These are phyloP conservation scores for Henningerozyma blattae DNA, from an alignment of 805 yeast genomes.

Conservation along the genomic window DNA sequence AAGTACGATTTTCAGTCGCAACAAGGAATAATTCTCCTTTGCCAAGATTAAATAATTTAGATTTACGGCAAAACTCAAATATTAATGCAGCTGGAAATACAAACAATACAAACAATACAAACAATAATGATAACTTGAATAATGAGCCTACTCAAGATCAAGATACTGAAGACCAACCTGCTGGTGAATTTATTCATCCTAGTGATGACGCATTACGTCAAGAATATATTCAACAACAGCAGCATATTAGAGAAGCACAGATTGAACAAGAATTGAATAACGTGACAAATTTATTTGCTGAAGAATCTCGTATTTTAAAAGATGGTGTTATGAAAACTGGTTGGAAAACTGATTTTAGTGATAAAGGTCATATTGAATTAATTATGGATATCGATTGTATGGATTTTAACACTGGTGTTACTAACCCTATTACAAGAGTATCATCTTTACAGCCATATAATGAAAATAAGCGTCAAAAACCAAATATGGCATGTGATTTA, in stretches of 20 bases:
- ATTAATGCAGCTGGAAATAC: slow-evolving; percentile 5
- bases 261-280: slow-evolving; percentile 22
- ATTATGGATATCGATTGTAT: slow-evolving; percentile 58
- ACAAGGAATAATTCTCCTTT: slow-evolving; percentile 8
- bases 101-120: slow-evolving; percentile 7
- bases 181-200: slow-evolving; percentile 22
- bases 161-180: slow-evolving; percentile 18
- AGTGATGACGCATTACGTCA: slow-evolving; percentile 26
- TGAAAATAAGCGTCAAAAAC: slow-evolving; percentile 19
- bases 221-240: slow-evolving; percentile 21
- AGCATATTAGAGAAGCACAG: slow-evolving; percentile 20
- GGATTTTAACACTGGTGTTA: slow-evolving; percentile 42
- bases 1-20: slow-evolving; percentile 23
- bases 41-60: not conserved
- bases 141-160: slow-evolving; percentile 19
- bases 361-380: slow-evolving; percentile 68
- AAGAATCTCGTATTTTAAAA: slow-evolving; percentile 62
- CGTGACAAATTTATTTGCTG: slow-evolving; percentile 41
- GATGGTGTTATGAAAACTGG: slow-evolving; percentile 80
- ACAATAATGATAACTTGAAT: too few relatives aligned
- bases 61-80: not conserved
- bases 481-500: slow-evolving; percentile 63
- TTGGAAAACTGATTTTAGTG: slow-evolving; percentile 87
- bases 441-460: slow-evolving; percentile 27
- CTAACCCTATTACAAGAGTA: slow-evolving; percentile 32